These are phyloP conservation scores for Chlamydomonas incerta DNA, from an alignment of 139 green algal species.

Conservation along the genomic window DNA sequence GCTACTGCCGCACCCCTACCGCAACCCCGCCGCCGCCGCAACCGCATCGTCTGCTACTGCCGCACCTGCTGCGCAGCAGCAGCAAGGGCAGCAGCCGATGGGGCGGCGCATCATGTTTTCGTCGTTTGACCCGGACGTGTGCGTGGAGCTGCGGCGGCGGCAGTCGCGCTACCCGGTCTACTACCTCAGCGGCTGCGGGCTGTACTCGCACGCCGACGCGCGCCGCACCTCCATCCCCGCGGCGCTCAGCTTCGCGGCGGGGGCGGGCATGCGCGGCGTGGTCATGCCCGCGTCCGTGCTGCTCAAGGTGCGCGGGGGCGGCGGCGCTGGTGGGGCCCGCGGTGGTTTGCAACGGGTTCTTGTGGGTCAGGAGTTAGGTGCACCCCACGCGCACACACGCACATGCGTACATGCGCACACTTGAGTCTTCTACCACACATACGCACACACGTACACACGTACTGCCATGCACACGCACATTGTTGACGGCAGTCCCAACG, in stretches of 20 bases:
- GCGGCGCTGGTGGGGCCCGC: too few relatives aligned
- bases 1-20: not conserved
- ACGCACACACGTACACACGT: too few relatives aligned
- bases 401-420: too few relatives aligned
- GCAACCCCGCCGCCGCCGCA: not conserved
- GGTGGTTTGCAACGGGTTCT: too few relatives aligned
- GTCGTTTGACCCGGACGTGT: slow-evolving; percentile 91
- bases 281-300: slow-evolving; percentile 55
- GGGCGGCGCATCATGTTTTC: slow-evolving; percentile 74
- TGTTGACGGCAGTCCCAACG: not conserved
- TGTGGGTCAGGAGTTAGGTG: too few relatives aligned
- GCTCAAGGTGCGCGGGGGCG: slow-evolving; percentile 26
- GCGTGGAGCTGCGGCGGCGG: slow-evolving; percentile 56
- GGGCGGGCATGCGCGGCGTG: slow-evolving; percentile 71
- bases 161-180: slow-evolving; percentile 75
- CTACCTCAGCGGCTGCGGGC: slow-evolving; percentile 80
- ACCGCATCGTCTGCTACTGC: not conserved
- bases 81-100: too few relatives aligned
- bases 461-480: too few relatives aligned
- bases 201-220: slow-evolving; percentile 70
- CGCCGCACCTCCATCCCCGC: slow-evolving; percentile 76
- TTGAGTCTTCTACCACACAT: too few relatives aligned
- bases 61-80: not conserved
- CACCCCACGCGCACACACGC: too few relatives aligned
- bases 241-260: slow-evolving; percentile 72